phyloP scores from a whole-genome alignment of 345 rosid genomes.

The Corchorus olitorius region DNA sequence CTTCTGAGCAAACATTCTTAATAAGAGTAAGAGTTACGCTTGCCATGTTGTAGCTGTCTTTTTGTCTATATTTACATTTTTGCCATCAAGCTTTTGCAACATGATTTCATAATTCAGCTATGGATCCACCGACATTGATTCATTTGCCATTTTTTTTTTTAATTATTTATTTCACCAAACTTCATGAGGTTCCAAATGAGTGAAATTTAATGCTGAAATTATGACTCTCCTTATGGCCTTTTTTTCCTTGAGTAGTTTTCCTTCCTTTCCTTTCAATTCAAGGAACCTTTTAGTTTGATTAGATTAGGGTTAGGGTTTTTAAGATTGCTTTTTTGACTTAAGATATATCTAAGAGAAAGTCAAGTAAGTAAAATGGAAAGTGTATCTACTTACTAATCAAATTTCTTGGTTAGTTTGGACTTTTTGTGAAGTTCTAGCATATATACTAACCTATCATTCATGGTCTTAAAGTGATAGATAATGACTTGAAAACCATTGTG shows the following conservation, averaged over 20 bases:
- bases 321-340: neutral
- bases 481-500: neutral
- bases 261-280: slow-evolving; percentile 8
- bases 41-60: neutral
- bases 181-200: slow-evolving; percentile 6
- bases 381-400: neutral
- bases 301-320: neutral
- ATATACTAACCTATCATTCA: neutral
- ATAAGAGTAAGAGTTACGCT: slow-evolving; percentile 29
- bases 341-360: neutral
- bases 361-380: neutral
- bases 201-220: neutral
- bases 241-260: neutral
- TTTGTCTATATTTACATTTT: slow-evolving; percentile 5
- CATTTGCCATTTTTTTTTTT: neutral
- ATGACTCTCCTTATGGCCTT: neutral
- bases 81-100: slow-evolving; percentile 21
- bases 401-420: neutral
- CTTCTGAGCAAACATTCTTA: slow-evolving; percentile 41
- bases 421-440: neutral
- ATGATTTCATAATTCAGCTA: slow-evolving; percentile 14
- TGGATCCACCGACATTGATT: slow-evolving; percentile 35
- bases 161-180: neutral
- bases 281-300: neutral
- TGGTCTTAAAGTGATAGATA: neutral